Conservation (phyloP, 345 rosid genomes). For the Zanthoxylum bungeanum region DNA sequence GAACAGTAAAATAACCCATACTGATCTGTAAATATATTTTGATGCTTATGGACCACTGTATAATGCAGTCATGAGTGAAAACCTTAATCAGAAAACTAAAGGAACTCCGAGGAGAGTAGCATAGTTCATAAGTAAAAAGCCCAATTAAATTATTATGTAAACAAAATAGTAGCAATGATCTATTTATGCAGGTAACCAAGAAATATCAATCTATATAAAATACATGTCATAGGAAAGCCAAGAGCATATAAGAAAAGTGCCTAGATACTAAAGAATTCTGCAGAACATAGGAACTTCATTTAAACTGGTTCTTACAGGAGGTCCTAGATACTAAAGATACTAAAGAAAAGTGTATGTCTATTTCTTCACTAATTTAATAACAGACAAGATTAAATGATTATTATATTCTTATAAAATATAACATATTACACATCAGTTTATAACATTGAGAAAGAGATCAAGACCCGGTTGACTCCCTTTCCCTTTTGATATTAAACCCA, state of each 20-base stretch:
- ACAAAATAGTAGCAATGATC: not conserved
- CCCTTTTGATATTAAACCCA: not conserved
- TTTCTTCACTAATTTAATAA: not conserved
- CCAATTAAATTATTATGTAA: not conserved
- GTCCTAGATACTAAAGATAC: constrained; percentile 32
- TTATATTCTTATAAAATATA: not conserved
- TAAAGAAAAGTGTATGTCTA: not conserved
- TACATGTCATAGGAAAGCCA: not conserved
- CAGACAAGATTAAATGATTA: not conserved
- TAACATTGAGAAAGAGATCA: not conserved
- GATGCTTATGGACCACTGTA: not conserved
- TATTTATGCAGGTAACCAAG: not conserved
- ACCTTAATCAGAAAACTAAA: not conserved
- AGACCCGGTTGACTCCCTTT: not conserved
- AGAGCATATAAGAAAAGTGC: not conserved
- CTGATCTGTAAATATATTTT: not conserved
- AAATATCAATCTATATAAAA: not conserved
- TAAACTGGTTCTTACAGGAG: constrained; percentile 47
- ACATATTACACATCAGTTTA: not conserved
- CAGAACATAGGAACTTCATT: not conserved
- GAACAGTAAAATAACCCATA: not conserved
- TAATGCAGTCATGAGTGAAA: not conserved
- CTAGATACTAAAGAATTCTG: not conserved
- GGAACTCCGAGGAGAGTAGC: not conserved
- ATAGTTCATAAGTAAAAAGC: not conserved